Evolutionary conservation across 345 rosid species (phyloP).

Genomic region (Carallia brachiata): DNA sequence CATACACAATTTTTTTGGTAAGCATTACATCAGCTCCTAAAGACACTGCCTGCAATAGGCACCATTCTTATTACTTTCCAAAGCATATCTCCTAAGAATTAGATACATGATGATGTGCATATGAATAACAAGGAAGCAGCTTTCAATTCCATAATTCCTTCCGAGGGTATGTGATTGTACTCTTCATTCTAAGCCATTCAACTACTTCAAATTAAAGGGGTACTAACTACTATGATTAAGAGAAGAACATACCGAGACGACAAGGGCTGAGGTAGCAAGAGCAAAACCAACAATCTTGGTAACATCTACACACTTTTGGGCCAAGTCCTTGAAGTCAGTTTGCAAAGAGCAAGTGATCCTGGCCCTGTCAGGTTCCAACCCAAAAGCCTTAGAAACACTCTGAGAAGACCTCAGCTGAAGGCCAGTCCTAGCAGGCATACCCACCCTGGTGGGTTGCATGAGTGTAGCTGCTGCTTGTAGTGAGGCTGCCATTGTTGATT

Average conservation of each 20-base stretch:
- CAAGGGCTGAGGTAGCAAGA: constrained; percentile 91
- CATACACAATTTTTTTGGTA: no score
- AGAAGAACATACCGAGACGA: constrained; percentile 57
- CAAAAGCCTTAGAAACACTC: constrained; percentile 52
- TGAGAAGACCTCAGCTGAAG: constrained; percentile 49
- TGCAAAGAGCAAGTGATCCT: constrained; percentile 78
- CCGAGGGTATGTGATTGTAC: no score
- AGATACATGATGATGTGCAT: no score
- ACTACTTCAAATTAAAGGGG: no score
- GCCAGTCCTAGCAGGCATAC: constrained; percentile 38
- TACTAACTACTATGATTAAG: no score
- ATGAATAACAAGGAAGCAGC: no score
- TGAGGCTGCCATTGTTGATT: constrained; percentile 70
- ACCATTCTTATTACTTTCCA: no score
- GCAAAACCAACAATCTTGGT: constrained; percentile 81
- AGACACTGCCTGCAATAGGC: no score
- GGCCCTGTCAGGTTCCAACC: constrained; percentile 47
- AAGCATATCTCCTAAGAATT: no score
- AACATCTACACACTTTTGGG: constrained; percentile 66
- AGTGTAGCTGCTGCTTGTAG: constrained; percentile 86
- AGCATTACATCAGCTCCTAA: no score
- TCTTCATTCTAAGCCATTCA: no score
- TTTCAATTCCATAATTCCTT: no score
- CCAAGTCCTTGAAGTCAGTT: constrained; percentile 65
- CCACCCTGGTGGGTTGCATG: constrained; percentile 69